Percentiles rank a stretch among this genome's conserved stretches.
These are phyloP conservation scores for Wickerhamiella sorbophila DNA, from an alignment of 805 yeast species.

Conservation along the genomic window DNA sequence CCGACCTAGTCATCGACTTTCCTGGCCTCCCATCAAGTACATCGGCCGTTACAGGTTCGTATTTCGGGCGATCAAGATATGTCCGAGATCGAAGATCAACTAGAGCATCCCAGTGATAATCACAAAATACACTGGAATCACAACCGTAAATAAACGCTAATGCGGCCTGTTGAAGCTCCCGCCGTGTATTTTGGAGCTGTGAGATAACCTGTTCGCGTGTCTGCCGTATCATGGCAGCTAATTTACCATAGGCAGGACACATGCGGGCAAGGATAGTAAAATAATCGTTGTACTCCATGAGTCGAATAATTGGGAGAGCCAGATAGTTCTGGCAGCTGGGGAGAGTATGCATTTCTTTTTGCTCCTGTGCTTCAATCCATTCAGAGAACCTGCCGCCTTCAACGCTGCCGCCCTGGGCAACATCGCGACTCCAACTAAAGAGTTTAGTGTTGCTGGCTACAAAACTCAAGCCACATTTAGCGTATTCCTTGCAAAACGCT, in stretches of 20 bases:
- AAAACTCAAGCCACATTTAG: not conserved
- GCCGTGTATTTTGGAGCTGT: slow-evolving; percentile 1
- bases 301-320: slow-evolving; percentile 13
- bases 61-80: slow-evolving; percentile 4
- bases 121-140: not conserved
- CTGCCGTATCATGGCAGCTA: not conserved
- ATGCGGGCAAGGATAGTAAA: slow-evolving; percentile 3
- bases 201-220: not conserved
- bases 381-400: not conserved
- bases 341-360: slow-evolving; percentile 9
- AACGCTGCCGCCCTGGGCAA: not conserved
- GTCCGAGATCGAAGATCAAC: slow-evolving; percentile 5
- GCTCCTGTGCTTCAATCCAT: slow-evolving; percentile 3
- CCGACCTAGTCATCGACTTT: slow-evolving; percentile 1
- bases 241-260: not conserved
- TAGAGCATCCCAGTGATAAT: slow-evolving; percentile 8
- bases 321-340: slow-evolving; percentile 13
- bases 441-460: slow-evolving; percentile 1
- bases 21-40: not conserved
- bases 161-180: slow-evolving; percentile 1
- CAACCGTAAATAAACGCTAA: slow-evolving; percentile 1
- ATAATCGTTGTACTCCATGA: slow-evolving; percentile 10
- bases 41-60: slow-evolving; percentile 3
- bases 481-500: not conserved
- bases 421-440: slow-evolving; percentile 11